A percentile compares a stretch with the other conserved stretches of the same genome.
These are phyloP conservation scores for Juncus inflexus DNA, from an alignment of 176 grass and related monocot species.

Conservation along the genomic window DNA sequence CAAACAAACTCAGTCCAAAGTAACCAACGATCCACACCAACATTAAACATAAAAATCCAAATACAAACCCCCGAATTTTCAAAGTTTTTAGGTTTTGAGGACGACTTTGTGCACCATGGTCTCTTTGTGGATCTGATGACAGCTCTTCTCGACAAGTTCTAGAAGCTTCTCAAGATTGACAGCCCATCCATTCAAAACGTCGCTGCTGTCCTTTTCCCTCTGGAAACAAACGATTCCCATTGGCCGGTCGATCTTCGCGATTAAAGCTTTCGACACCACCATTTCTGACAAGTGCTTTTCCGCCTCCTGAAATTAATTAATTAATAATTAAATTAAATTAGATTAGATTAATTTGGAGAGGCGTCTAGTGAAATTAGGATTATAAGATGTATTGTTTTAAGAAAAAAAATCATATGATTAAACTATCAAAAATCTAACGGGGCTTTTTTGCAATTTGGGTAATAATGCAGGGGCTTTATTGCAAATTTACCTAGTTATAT, in stretches of 20 bases:
- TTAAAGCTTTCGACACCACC: slow-evolving; percentile 78
- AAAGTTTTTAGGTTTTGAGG: slow-evolving; percentile 47
- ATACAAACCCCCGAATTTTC: not conserved
- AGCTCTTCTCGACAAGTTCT: slow-evolving; percentile 89
- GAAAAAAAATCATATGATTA: too few species aligned
- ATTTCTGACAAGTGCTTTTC: slow-evolving; percentile 95
- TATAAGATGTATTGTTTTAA: too few species aligned
- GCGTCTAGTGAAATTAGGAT: too few species aligned
- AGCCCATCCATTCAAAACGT: slow-evolving; percentile 73
- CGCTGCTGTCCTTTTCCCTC: slow-evolving; percentile 65
- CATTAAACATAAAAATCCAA: not conserved
- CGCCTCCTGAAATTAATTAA: slow-evolving; percentile 44
- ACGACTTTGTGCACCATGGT: slow-evolving; percentile 92
- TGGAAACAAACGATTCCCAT: slow-evolving; percentile 67
- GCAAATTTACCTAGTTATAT: too few species aligned
- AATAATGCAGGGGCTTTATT: too few species aligned
- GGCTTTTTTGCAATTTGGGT: too few species aligned
- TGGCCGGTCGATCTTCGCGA: slow-evolving; percentile 81
- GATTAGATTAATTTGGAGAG: too few species aligned
- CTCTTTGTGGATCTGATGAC: slow-evolving; percentile 97
- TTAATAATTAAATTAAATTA: not conserved
- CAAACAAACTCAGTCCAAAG: not conserved
- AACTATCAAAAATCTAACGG: too few species aligned
- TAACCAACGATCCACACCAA: slow-evolving; percentile 7
- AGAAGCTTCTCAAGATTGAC: slow-evolving; percentile 84